Percentiles rank a stretch among this genome's conserved stretches.
These are phyloP conservation scores for Leishmania mexicana DNA, from an alignment of 208 protist genomes.

Conservation along the genomic window DNA sequence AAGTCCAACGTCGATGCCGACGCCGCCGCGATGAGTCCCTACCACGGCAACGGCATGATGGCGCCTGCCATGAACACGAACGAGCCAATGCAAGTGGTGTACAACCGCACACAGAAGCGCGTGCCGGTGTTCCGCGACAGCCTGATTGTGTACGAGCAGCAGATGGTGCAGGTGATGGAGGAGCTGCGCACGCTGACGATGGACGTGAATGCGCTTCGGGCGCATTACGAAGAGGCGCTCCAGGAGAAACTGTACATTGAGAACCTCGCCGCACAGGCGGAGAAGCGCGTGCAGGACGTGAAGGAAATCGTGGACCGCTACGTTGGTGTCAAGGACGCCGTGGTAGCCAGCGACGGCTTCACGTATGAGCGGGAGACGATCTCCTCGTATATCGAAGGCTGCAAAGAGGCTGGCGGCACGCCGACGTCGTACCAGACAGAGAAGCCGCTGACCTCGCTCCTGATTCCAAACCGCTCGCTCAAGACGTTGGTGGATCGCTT, in stretches of 20 bases:
- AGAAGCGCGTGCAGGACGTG: constrained; percentile 59
- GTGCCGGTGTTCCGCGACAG: constrained; percentile 37
- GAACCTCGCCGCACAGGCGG: constrained; percentile 40
- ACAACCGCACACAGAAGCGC: constrained; percentile 46
- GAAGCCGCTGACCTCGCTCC: constrained; percentile 58
- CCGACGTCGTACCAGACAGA: constrained; percentile 78
- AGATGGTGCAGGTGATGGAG: constrained; percentile 44
- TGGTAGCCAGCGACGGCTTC: constrained; percentile 90
- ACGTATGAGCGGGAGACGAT: constrained; percentile 92
- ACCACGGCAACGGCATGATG: constrained; percentile 35
- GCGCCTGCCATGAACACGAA: constrained; percentile 19
- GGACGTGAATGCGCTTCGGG: constrained; percentile 51
- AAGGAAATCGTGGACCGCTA: constrained; percentile 70
- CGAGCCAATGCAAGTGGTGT: constrained; percentile 45
- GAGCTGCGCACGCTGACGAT: constrained; percentile 41
- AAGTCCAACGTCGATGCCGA: constrained; percentile 27
- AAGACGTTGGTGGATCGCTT: constrained; percentile 81
- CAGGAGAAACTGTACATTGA: constrained; percentile 61
- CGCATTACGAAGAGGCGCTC: constrained; percentile 65
- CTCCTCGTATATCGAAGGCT: constrained; percentile 68
- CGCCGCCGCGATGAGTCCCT: constrained; percentile 12
- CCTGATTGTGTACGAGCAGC: constrained; percentile 54
- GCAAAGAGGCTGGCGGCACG: constrained; percentile 45
- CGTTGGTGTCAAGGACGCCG: constrained; percentile 76
- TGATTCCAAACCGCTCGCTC: constrained; percentile 84